Evolutionary conservation across 1,284 basidiomycete genomes (phyloP), one percentile per base, ranked within the genome.

Genomic region (Somion occarium): DNA sequence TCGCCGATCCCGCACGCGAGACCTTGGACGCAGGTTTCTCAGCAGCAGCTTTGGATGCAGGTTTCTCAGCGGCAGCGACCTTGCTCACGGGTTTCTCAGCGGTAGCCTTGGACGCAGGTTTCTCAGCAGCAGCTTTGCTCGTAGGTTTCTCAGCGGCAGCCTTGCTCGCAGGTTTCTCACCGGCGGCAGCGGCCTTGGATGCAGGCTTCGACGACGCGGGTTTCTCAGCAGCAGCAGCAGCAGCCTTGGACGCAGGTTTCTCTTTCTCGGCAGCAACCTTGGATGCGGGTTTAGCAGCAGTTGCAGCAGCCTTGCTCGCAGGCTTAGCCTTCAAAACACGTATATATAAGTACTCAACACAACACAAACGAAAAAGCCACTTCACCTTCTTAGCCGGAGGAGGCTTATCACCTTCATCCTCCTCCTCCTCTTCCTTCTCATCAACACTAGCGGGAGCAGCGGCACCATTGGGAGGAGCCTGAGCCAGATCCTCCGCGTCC

Each of bases 371-470:
- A 51, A 34, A 24, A 37, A 20, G 13, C 47, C 13, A 19, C 42
- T 54, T 5, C 45, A 69, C 69, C 59, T 65, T 67, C 63, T 71
- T 71, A 15, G 68, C 60, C 3, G 61, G 56, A 13, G 69, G 68
- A 43, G 61, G 63, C 50, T 64, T 57, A 24, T 60, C 65, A 46
- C 61, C 65, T 38, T 60, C 64, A 43, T 49, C 56, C 22, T 49
- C 55, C 3, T 27, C 52, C 27, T 56, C 53, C 41, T 44, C 26
- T 23, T 43, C 50, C 25, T 46, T 44, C 30, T 37, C 51, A 26
- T 37, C 46, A 42, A 41, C 49, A 20, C 19, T 34, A 19, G 27
- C 30, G 7, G 7, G 7, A 34, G 52, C 37, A 27, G 46, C 53
- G 26, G 56, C 56, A 38, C 61, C 63, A 23, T 65, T 60, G 43